Base-by-base conservation (phyloP, 495 filamentous ascomycete genomes). In the Neurospora sp. region DNA sequence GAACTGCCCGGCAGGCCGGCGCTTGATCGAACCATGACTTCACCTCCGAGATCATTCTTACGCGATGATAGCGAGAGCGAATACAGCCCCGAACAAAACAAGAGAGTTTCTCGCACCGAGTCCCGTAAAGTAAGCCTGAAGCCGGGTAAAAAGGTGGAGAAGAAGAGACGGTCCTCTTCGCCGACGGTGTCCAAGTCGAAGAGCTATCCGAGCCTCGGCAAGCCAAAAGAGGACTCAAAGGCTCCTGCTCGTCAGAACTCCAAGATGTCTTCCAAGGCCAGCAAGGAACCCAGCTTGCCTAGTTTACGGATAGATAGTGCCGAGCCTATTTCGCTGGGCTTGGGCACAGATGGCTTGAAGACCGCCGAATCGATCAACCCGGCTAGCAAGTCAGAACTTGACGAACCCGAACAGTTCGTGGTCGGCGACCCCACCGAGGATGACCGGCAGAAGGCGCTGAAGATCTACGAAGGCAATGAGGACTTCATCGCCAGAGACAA, bases 391-490 rank as follows among this genome's bases (percentile, higher is more conserved):
- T 83, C 84, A 39, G 54, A 35, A 66, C 79, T 87, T 5, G 85
- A 87, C 70, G 86, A 88, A 73, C 84, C 84, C 9, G 83, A 86
- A 41, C 54, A 66, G 16, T 80, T 84, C 23, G 77, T 84, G 11
- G 77, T 84, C 14, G 82, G 83, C 20, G 83, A 84, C n/a, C 85
- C 85, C 5, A 91, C 86, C 0, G 85, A 86, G 41, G 92, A 94
- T 70, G 91, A 92, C 71, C 85, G 87, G 23, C 89, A 91, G 74
- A 89, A 90, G 76, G 96, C 96, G 0, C 88, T 89, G 76, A 91
- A 90, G 79, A 91, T 99, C 5, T 99, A 88, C 77, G 90, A 94
- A 42, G 93, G 93, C n/a, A 90, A 93, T 74, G 93, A 97, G 76
- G 88, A 91, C 72, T 90, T 92, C 71, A 90, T 94, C 31, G 85